phyloP scores from a whole-genome alignment of 768 basidiomycete genomes.

The Trametes elegans region DNA sequence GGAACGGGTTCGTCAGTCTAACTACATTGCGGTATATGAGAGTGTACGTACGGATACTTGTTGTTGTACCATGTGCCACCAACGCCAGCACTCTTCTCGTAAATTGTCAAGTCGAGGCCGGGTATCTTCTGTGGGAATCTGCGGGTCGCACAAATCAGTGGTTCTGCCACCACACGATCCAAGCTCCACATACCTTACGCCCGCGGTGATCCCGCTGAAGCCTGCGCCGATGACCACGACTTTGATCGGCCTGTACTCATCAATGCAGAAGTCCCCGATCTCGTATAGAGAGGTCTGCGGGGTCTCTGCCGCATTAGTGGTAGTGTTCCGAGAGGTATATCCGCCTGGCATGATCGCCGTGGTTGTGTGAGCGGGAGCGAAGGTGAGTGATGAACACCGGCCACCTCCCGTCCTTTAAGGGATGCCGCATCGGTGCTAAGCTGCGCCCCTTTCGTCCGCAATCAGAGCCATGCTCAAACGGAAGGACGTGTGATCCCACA shows the following conservation, averaged over 20 bases:
- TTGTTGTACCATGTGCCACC: constrained; percentile 63
- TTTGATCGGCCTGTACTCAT: constrained; percentile 52
- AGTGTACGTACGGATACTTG: no score
- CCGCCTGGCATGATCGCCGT: not conserved
- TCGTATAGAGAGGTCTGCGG: constrained; percentile 15
- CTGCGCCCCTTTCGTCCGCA: not conserved
- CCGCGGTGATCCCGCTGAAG: constrained; percentile 58
- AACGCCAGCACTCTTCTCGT: constrained; percentile 33
- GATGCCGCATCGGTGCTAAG: not conserved
- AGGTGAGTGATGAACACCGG: not conserved
- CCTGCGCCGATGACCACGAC: constrained; percentile 59
- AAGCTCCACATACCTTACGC: constrained; percentile 50
- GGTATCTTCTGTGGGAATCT: constrained; percentile 30
- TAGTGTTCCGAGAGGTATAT: not conserved
- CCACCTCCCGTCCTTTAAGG: not conserved
- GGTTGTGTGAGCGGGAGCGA: not conserved
- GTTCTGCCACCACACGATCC: no score
- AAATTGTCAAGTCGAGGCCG: constrained; percentile 53
- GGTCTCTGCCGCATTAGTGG: not conserved
- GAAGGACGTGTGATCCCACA: not conserved
- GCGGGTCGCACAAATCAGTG: no score
- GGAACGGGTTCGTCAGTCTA: no score
- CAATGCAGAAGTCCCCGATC: constrained; percentile 49
- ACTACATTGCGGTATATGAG: no score
- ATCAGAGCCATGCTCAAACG: not conserved